Conservation (phyloP, 257 asterid genomes). For the Ballota nigra region DNA sequence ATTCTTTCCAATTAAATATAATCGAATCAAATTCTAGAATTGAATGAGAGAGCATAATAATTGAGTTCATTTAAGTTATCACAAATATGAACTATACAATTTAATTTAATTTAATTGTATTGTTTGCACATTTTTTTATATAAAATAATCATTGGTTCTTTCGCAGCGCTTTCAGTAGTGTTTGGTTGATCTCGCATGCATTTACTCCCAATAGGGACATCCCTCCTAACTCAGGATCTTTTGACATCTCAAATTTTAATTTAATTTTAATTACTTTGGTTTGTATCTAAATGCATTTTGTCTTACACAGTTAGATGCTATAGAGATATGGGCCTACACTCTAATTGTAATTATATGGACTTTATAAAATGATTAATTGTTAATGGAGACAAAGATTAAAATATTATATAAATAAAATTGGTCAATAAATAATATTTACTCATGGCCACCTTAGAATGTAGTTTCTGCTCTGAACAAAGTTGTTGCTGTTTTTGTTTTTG, state of each 20-base stretch:
- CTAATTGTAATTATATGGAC: neutral
- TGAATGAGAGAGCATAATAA: neutral
- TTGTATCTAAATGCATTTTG: neutral
- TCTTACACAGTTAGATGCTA: neutral
- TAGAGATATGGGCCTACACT: neutral
- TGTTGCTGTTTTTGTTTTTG: too few species aligned
- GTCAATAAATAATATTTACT: neutral
- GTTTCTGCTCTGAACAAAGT: neutral
- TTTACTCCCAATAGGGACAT: slow-evolving; percentile 14
- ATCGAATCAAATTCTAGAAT: neutral
- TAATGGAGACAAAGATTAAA: neutral
- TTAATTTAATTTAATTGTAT: neutral
- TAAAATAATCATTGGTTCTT: slow-evolving; percentile 4
- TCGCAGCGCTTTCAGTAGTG: neutral
- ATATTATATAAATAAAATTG: neutral
- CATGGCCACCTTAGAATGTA: neutral
- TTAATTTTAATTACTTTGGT: neutral
- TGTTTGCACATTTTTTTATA: neutral
- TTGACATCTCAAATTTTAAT: neutral
- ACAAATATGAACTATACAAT: neutral
- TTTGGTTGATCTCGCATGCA: neutral
- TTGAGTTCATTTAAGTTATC: neutral
- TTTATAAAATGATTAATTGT: neutral
- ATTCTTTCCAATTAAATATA: too few species aligned
- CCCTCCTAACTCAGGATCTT: slow-evolving; percentile 24